Evolutionary conservation across 2,329 filamentous ascomycete species (phyloP), one percentile per base, ranked within the genome.

Genomic region (Neoscytalidium dimidiatum): DNA sequence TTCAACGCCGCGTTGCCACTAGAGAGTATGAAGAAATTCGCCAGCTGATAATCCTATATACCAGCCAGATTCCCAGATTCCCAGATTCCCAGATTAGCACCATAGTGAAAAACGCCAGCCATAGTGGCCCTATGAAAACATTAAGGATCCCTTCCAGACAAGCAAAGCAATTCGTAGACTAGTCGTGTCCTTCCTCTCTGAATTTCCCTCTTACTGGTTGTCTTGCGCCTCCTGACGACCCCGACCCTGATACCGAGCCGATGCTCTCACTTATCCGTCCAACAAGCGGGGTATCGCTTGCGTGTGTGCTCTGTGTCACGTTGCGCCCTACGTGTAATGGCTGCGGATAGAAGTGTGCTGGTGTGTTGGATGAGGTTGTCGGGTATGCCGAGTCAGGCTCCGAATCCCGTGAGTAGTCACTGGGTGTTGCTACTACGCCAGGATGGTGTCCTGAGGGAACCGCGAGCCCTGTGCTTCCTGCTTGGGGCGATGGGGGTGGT

Each of bases 281-380:
- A 2, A 65, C 63, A 7, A 65, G 63, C 53, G 63, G 63, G 35
- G 49, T 61, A 11, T 60, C 56, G 41, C 56, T 60, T 33, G 56
- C 35, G 17, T 60, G 35, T 14, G 56, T 60, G 41, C 41, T 60
- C 13, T 60, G 56, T 14, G 56, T 60, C 1, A 23, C 56, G 21
- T 53, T 52, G n/a, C 49, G 31, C 6, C 43, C 48, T 21, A 67
- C 60, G 33, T 67, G 66, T 17, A 70, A 66, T 21, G 72, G 71
- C 62, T 74, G 73, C 3, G 71, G 71, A 64, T 77, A 77, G 53
- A 76, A 77, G 13, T 76, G 74, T 17, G 74, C 74, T 3, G 75
- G 75, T 14, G 75, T 76, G 14, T 68, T 69, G 9, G 52, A 49
- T 6, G 66, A 72, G 53, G 70, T 71, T 51, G 70, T 71, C 21